A percentile compares a stretch with the other conserved stretches of the same genome.
Evolutionary conservation across 371 early-diverging fungal species (phyloP).

Genomic region (Mortierella sp.): DNA sequence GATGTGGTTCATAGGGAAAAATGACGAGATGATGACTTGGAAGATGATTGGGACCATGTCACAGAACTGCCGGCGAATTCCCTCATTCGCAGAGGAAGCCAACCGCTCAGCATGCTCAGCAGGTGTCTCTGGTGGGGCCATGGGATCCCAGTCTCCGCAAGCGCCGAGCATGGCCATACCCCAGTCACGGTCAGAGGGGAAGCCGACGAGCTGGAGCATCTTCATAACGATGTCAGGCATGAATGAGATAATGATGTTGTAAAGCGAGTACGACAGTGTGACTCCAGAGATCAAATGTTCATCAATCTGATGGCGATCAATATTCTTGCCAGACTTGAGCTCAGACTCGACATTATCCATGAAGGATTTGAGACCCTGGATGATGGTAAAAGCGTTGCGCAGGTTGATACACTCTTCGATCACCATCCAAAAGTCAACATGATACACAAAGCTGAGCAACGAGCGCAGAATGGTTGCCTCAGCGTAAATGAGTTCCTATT

Average conservation of each 20-base stretch:
- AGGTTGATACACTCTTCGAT: conserved; percentile 51
- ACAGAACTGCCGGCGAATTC: conserved; percentile 51
- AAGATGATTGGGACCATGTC: conserved; percentile 54
- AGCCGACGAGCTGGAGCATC: conserved; percentile 52
- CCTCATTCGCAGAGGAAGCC: conserved; percentile 49
- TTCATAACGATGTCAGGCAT: conserved; percentile 47
- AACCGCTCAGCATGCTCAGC: conserved; percentile 37
- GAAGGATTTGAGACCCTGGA: conserved; percentile 50
- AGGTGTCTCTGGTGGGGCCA: conserved; percentile 36
- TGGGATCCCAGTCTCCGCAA: conserved; percentile 52
- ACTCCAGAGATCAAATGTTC: conserved; percentile 51
- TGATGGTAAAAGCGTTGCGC: conserved; percentile 52
- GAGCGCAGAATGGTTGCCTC: conserved; percentile 50
- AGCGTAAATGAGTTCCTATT: conserved; percentile 49
- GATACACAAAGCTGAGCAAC: conserved; percentile 42
- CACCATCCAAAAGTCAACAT: conserved; percentile 50
- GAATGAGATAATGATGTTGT: conserved; percentile 50
- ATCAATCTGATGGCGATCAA: conserved; percentile 48
- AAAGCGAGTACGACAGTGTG: conserved; percentile 51
- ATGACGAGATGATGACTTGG: conserved; percentile 49
- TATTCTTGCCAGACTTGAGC: conserved; percentile 42
- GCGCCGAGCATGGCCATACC: conserved; percentile 50
- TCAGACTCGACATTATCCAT: conserved; percentile 51
- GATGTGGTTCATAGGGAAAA: conserved; percentile 51
- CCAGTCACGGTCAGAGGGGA: conserved; percentile 54